Base-by-base conservation (phyloP, 2,329 filamentous ascomycete species). In the Aphanocladium album region DNA sequence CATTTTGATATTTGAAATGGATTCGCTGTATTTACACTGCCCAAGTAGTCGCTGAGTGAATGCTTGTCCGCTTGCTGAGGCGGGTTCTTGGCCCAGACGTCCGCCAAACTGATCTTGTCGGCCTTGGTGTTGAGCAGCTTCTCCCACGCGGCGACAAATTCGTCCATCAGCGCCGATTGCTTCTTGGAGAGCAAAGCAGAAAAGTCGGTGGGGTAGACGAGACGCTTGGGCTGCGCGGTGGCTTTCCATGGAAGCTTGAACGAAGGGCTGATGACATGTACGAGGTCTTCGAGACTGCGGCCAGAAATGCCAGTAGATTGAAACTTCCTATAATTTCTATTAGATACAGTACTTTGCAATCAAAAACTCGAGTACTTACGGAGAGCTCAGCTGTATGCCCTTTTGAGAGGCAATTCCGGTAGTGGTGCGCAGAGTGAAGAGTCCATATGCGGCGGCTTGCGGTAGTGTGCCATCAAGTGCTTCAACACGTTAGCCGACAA, bases 381-480 rank as follows among this genome's bases (percentile, higher is more conserved):
- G 60, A 2, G 69, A 70, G 21, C 62, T 60, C 11, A 55, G 57
- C 2, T 52, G 47, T 3, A 65, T 53, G 6, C 62, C 66, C 5
- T 62, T 55, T 3, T 63, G 39, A 0, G 69, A 55, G 16, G 63
- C n/a, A 14, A 37, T 46, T 25, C 54, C 60, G 1, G 55, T 19
- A 11, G 71, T 66, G 3, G 63, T 62, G 1, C 67, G 66, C 1
- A 76, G 62, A 1, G 74, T 68, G 46, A 72, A 75, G 5, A 73
- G 35, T 0, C 73, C 73, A 4, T 68, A 63, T 5, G 68, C 64
- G 0, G 70, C 62, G 1, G 60, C 62, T 39, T 67, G 64, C 23
- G 65, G 61, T 2, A 64, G 52, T 2, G 65, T 30, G n/a, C 65
- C 67, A 2, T 67, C 67, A 21, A 70, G 62, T 56, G 50, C 59